These are phyloP conservation scores for Geranium incanum DNA, from an alignment of 441 rosid species.

Conservation along the genomic window DNA sequence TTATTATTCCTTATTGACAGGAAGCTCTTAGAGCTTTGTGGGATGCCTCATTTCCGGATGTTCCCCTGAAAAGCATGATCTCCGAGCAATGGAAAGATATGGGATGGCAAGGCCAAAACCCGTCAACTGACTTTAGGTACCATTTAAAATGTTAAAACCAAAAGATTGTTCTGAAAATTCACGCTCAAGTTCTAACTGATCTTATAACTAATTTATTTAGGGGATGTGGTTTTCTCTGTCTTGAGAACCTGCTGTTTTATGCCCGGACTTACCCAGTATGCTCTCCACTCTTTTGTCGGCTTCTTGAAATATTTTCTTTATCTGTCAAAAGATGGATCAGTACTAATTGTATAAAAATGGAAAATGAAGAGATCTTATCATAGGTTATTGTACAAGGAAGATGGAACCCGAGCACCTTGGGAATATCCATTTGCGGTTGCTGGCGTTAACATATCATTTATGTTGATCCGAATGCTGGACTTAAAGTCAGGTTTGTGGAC, in stretches of 20 bases:
- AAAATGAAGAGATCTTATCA: constrained; percentile 79
- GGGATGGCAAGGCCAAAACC: constrained; percentile 99
- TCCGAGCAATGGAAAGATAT: constrained; percentile 98
- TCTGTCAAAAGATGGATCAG: constrained; percentile 12
- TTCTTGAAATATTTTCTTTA: constrained; percentile 7
- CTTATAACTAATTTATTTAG: constrained; percentile 28
- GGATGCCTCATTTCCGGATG: constrained; percentile 62
- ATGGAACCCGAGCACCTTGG: constrained; percentile 75
- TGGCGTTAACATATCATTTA: constrained; percentile 32
- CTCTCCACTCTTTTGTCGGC: constrained; percentile 13
- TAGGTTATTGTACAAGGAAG: constrained; percentile 84
- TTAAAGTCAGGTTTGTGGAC: constrained; percentile 47
- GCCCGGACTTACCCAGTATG: constrained; percentile 83
- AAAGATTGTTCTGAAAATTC: neutral
- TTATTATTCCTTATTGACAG: constrained; percentile 32
- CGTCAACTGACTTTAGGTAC: constrained; percentile 95
- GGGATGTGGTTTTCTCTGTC: constrained; percentile 85
- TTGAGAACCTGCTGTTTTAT: constrained; percentile 78
- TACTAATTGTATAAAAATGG: constrained; percentile 41
- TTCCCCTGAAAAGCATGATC: constrained; percentile 51
- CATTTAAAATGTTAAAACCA: neutral
- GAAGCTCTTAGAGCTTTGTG: constrained; percentile 77
- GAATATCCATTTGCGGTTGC: constrained; percentile 71
- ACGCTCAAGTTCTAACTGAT: neutral
- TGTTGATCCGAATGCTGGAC: constrained; percentile 92